Evolutionary conservation across 2,329 filamentous ascomycete genomes (phyloP).

Genomic region (Cercospora sesami): DNA sequence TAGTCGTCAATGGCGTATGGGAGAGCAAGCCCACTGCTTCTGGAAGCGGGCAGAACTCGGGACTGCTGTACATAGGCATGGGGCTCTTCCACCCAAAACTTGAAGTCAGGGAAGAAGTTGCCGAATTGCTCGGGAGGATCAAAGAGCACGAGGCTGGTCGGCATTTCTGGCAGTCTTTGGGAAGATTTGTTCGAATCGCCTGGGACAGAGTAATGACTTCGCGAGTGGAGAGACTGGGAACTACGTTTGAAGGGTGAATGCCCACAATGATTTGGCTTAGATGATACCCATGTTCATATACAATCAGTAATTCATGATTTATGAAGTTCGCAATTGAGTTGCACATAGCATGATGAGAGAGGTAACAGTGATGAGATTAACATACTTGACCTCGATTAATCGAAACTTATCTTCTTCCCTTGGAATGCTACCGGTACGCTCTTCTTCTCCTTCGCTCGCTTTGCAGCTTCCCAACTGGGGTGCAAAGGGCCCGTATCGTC

Average conservation of each 20-base stretch:
- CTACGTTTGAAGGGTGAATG: constrained; percentile 14
- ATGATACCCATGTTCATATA: constrained; percentile 5
- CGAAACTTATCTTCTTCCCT: constrained; percentile 65
- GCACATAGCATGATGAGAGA: not conserved
- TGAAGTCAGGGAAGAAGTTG: constrained; percentile 74
- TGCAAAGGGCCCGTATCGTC: constrained; percentile 58
- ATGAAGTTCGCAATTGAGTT: not conserved
- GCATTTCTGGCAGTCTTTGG: constrained; percentile 87
- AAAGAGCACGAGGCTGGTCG: constrained; percentile 84
- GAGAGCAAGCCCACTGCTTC: constrained; percentile 28
- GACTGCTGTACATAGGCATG: constrained; percentile 59
- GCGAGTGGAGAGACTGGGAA: constrained; percentile 23
- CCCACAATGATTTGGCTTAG: not conserved
- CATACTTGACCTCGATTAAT: constrained; percentile 42
- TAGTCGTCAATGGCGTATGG: constrained; percentile 36
- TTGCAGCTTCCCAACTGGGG: constrained; percentile 66
- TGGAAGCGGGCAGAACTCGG: constrained; percentile 22
- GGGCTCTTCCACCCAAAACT: constrained; percentile 87
- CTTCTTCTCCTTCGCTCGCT: constrained; percentile 57
- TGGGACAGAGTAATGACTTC: constrained; percentile 70
- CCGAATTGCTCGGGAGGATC: constrained; percentile 78
- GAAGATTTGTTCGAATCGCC: constrained; percentile 83
- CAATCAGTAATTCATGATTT: constrained; percentile 3
- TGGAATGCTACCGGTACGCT: constrained; percentile 49
- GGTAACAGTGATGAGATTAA: not conserved